phyloP scores from a whole-genome alignment of 1,284 basidiomycete species.

The Chiua sp. region DNA sequence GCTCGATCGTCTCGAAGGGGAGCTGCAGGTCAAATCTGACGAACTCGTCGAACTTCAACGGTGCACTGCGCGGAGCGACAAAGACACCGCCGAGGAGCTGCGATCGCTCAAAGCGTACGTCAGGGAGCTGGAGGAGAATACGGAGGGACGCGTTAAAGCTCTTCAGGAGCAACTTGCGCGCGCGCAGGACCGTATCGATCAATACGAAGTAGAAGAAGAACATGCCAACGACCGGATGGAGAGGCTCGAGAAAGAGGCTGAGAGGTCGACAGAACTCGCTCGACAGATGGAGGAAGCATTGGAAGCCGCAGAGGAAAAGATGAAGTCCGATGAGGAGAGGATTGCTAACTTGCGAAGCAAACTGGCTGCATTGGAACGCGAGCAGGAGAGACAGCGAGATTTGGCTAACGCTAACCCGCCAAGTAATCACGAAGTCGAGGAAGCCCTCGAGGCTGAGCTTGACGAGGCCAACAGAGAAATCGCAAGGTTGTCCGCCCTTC shows the following conservation, averaged over 20 bases:
- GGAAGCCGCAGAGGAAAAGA: slow-evolving; percentile 70
- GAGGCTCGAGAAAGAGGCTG: slow-evolving; percentile 55
- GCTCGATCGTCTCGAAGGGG: slow-evolving; percentile 31
- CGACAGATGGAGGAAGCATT: slow-evolving; percentile 75
- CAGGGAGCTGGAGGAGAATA: slow-evolving; percentile 61
- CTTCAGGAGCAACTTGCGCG: slow-evolving; percentile 57
- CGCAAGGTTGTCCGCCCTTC: slow-evolving; percentile 68
- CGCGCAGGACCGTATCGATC: slow-evolving; percentile 51
- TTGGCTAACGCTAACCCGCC: slow-evolving; percentile 43
- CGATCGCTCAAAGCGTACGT: slow-evolving; percentile 53
- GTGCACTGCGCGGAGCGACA: slow-evolving; percentile 39
- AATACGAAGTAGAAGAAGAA: slow-evolving; percentile 50
- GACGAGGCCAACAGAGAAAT: slow-evolving; percentile 85
- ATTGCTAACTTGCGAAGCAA: slow-evolving; percentile 57
- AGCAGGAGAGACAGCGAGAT: slow-evolving; percentile 53
- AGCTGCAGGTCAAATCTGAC: slow-evolving; percentile 44
- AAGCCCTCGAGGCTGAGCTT: slow-evolving; percentile 75
- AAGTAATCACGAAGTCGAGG: slow-evolving; percentile 57
- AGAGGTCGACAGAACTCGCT: slow-evolving; percentile 57
- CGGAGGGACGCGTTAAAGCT: slow-evolving; percentile 51
- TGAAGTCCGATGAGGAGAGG: slow-evolving; percentile 61
- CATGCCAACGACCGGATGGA: slow-evolving; percentile 54
- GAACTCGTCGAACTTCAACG: slow-evolving; percentile 42
- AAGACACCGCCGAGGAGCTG: slow-evolving; percentile 47
- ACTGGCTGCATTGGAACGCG: slow-evolving; percentile 62